phyloP scores from a whole-genome alignment of 2,329 filamentous ascomycete genomes.

The Nemania sp. region DNA sequence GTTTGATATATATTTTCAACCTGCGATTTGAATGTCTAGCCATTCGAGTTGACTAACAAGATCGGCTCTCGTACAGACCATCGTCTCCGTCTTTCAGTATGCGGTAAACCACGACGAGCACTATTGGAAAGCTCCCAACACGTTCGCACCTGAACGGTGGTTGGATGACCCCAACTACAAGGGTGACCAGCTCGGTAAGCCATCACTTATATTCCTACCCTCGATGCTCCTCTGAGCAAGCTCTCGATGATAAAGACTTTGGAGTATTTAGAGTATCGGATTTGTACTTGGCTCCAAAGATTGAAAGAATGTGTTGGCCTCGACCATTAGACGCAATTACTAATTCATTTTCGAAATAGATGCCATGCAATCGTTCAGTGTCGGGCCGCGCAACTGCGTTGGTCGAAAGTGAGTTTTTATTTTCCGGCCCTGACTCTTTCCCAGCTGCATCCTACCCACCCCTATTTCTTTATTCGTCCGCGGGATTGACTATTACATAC shows the following conservation, averaged over 20 bases:
- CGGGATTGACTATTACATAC: not conserved
- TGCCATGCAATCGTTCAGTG: conserved; percentile 44
- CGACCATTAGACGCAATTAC: not conserved
- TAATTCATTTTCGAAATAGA: conserved; percentile 23
- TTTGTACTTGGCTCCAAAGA: too few relatives aligned
- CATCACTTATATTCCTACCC: too few relatives aligned
- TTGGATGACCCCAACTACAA: conserved; percentile 37
- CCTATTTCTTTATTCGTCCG: too few relatives aligned
- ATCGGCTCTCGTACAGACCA: conserved; percentile 33
- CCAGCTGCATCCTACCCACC: too few relatives aligned
- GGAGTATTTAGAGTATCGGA: not conserved
- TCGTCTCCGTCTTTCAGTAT: conserved; percentile 44
- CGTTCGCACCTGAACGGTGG: conserved; percentile 48
- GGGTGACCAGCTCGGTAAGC: conserved; percentile 39
- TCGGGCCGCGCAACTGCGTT: conserved; percentile 47
- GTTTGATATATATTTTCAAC: not conserved
- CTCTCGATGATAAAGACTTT: not conserved
- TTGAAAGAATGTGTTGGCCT: too few relatives aligned
- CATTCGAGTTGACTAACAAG: not conserved
- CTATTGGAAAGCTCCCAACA: conserved; percentile 44
- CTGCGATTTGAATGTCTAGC: not conserved
- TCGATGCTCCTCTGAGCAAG: not conserved
- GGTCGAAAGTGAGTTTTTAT: conserved; percentile 44
- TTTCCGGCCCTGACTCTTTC: not conserved
- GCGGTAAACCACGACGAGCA: conserved; percentile 42